Conservation (phyloP, 2,329 filamentous ascomycete genomes). For the Aquanectria penicillioides region DNA sequence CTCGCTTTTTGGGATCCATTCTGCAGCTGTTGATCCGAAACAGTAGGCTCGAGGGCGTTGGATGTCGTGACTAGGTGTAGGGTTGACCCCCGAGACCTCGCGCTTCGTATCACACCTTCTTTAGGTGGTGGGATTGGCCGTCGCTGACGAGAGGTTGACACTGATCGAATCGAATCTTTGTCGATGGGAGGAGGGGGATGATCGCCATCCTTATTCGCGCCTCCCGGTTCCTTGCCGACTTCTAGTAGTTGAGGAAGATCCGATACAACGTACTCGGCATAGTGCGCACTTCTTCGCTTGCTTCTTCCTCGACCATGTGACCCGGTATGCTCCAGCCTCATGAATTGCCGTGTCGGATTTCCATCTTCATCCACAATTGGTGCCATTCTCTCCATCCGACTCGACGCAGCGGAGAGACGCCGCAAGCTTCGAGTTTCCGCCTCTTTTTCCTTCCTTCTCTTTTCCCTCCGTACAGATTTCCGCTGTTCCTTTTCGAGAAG, state of each 20-base stretch:
- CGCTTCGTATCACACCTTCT: conserved; percentile 74
- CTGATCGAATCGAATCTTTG: conserved; percentile 79
- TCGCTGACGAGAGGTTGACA: conserved; percentile 80
- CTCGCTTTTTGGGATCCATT: conserved; percentile 57
- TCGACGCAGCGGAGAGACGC: conserved; percentile 88
- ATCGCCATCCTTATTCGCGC: conserved; percentile 54
- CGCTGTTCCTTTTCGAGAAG: conserved; percentile 93
- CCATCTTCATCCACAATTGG: conserved; percentile 82
- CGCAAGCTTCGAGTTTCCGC: conserved; percentile 81
- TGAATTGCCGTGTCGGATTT: conserved; percentile 57
- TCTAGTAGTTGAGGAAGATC: conserved; percentile 85
- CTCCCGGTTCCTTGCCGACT: conserved; percentile 55
- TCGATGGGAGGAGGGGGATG: conserved; percentile 78
- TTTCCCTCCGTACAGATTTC: conserved; percentile 82
- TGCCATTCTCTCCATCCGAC: conserved; percentile 82
- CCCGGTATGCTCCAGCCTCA: conserved; percentile 53
- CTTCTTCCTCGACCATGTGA: conserved; percentile 80
- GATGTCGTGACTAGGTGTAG: conserved; percentile 82
- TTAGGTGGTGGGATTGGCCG: conserved; percentile 86
- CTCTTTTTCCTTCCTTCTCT: conserved; percentile 86
- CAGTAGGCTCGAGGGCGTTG: conserved; percentile 56
- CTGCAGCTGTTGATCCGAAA: conserved; percentile 41
- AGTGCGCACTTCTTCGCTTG: conserved; percentile 77
- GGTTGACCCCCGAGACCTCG: conserved; percentile 82
- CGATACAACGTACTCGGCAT: conserved; percentile 70